Percentiles rank a stretch among this genome's conserved stretches.
Evolutionary conservation across 2,329 filamentous ascomycete species (phyloP).

Genomic region (Volutella citrinella): DNA sequence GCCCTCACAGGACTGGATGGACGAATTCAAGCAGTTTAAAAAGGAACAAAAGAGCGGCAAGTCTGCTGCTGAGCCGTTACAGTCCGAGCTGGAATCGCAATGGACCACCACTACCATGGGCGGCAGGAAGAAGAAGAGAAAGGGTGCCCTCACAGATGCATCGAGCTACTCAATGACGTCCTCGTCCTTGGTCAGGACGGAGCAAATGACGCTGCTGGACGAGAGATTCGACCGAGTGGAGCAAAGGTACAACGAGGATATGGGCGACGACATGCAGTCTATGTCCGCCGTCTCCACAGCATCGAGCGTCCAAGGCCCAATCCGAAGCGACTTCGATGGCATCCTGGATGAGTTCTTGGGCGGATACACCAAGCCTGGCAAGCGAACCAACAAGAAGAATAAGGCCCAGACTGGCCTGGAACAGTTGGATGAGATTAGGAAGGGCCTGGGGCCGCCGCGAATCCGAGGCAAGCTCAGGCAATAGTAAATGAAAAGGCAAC

Average conservation of each 20-base stretch:
- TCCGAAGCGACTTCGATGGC: constrained; percentile 77
- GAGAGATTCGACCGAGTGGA: constrained; percentile 90
- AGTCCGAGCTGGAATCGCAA: constrained; percentile 66
- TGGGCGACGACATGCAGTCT: constrained; percentile 50
- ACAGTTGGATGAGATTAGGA: constrained; percentile 87
- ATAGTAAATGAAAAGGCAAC: constrained; percentile 1
- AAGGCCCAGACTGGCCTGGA: constrained; percentile 78
- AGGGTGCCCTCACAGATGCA: constrained; percentile 84
- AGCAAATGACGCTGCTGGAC: constrained; percentile 81
- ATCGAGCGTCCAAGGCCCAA: constrained; percentile 65
- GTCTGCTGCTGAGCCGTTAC: constrained; percentile 39
- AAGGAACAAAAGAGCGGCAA: constrained; percentile 62
- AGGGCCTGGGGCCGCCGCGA: constrained; percentile 73
- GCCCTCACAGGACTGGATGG: constrained; percentile 79
- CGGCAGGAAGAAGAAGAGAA: constrained; percentile 87
- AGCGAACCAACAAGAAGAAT: constrained; percentile 74
- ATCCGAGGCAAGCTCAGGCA: constrained; percentile 37
- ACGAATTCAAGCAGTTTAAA: constrained; percentile 93
- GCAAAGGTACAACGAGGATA: constrained; percentile 62
- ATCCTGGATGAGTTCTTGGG: constrained; percentile 94
- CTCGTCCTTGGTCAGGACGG: constrained; percentile 81
- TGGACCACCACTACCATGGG: constrained; percentile 76
- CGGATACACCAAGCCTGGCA: constrained; percentile 67
- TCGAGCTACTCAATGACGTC: constrained; percentile 91
- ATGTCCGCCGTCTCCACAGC: constrained; percentile 60